phyloP scores from a whole-genome alignment of 2,329 filamentous ascomycete genomes.

The Sordariomycetes sp. region DNA sequence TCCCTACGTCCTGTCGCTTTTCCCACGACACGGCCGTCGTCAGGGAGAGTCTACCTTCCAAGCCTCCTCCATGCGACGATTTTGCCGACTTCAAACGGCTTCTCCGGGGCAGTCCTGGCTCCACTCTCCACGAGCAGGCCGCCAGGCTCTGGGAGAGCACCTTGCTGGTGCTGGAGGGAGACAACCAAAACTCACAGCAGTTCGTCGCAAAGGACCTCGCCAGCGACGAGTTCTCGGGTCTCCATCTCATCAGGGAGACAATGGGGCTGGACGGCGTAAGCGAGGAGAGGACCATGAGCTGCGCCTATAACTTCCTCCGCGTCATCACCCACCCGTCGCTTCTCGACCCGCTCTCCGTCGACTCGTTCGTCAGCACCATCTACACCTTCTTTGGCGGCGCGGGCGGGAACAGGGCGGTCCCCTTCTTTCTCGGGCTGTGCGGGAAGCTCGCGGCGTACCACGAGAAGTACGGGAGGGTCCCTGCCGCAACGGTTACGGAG shows the following conservation, averaged over 20 bases:
- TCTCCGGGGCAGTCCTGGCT: too few species aligned
- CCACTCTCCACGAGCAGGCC: too few species aligned
- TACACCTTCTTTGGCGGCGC: slow-evolving; percentile 19
- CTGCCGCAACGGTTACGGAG: not conserved
- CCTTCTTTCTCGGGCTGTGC: slow-evolving; percentile 7
- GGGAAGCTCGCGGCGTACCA: not conserved
- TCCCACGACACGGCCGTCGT: too few species aligned
- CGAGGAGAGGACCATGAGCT: not conserved
- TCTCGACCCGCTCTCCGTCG: slow-evolving; percentile 20
- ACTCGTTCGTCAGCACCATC: slow-evolving; percentile 19
- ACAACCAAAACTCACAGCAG: not conserved
- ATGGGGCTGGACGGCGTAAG: not conserved
- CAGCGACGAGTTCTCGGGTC: not conserved
- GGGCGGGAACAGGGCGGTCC: slow-evolving; percentile 16
- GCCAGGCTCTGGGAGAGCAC: not conserved
- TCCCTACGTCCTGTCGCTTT: too few species aligned
- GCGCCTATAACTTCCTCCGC: slow-evolving; percentile 12
- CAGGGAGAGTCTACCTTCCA: too few species aligned
- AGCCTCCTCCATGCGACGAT: too few species aligned
- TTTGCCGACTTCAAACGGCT: too few species aligned
- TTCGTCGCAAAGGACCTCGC: not conserved
- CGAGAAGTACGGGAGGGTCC: too few species aligned
- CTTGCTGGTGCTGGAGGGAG: not conserved
- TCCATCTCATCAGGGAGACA: not conserved
- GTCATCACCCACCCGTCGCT: slow-evolving; percentile 19